phyloP scores from a whole-genome alignment of 1,139 yeast genomes.

The Saccharomyces pastorianus region DNA sequence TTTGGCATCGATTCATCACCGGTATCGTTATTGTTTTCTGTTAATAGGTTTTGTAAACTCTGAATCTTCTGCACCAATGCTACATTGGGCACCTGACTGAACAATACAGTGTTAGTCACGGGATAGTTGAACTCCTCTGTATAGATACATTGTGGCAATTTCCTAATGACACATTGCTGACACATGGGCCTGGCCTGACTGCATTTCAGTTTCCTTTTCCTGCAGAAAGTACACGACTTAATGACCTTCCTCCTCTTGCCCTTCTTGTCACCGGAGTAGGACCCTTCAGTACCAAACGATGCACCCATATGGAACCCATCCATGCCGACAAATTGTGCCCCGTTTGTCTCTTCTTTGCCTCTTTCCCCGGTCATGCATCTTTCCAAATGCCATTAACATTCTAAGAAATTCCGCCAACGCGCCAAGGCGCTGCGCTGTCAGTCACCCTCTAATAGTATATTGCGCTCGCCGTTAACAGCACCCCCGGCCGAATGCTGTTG shows the following conservation, averaged over 20 bases:
- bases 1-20: background rate
- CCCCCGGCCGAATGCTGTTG: no score
- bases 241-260: slow-evolving; percentile 20
- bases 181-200: slow-evolving; percentile 26
- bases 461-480: no score
- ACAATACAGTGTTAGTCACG: slow-evolving; percentile 18
- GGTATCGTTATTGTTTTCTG: background rate
- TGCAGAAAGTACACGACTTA: slow-evolving; percentile 27
- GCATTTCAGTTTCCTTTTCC: slow-evolving; percentile 29
- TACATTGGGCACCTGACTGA: slow-evolving; percentile 20
- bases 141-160: slow-evolving; percentile 24
- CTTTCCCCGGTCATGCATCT: background rate
- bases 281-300: background rate
- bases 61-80: slow-evolving; percentile 18
- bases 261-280: background rate
- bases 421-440: background rate
- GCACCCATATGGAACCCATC: background rate
- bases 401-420: background rate
- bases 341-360: background rate
- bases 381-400: background rate
- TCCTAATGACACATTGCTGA: slow-evolving; percentile 19
- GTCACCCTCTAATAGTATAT: no score
- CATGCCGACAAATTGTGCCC: background rate
- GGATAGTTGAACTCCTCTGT: slow-evolving; percentile 17
- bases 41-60: slow-evolving; percentile 11